A percentile compares a stretch with the other conserved stretches of the same genome.
These are phyloP conservation scores for Penicillium argentinense DNA, from an alignment of 495 filamentous ascomycete genomes.

Conservation along the genomic window DNA sequence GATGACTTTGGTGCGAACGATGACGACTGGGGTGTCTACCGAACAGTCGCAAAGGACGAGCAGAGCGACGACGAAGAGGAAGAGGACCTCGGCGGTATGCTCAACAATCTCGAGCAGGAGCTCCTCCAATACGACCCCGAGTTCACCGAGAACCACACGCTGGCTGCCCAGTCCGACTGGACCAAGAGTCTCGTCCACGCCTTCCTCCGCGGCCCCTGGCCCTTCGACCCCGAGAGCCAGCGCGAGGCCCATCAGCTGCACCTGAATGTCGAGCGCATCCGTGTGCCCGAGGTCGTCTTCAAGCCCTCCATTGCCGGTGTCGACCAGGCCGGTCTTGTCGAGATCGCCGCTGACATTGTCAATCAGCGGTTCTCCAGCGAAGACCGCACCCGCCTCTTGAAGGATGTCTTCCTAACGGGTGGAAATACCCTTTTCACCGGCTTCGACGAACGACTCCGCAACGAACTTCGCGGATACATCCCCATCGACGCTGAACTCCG, in stretches of 20 bases:
- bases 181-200: slow-evolving; percentile 85
- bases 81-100: slow-evolving; percentile 72
- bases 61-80: slow-evolving; percentile 78
- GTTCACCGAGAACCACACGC: slow-evolving; percentile 87
- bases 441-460: slow-evolving; percentile 79
- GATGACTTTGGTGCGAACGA: slow-evolving; percentile 97
- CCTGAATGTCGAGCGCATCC: slow-evolving; percentile 94
- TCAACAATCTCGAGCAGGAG: slow-evolving; percentile 77
- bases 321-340: slow-evolving; percentile 89
- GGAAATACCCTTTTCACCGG: slow-evolving; percentile 85
- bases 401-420: slow-evolving; percentile 90
- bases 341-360: slow-evolving; percentile 84
- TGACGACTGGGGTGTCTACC: slow-evolving; percentile 95
- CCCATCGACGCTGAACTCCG: slow-evolving; percentile 63
- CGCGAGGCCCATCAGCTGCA: slow-evolving; percentile 85
- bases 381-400: slow-evolving; percentile 64
- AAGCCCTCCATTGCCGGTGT: slow-evolving; percentile 93
- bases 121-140: slow-evolving; percentile 81
- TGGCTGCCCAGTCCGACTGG: slow-evolving; percentile 92
- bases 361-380: slow-evolving; percentile 67
- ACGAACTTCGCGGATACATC: slow-evolving; percentile 69
- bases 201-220: slow-evolving; percentile 82
- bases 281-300: slow-evolving; percentile 93
- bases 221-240: slow-evolving; percentile 78
- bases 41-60: slow-evolving; percentile 79